A percentile compares a stretch with the other conserved stretches of the same genome.
These are phyloP conservation scores for Phyllosticta citribraziliensis DNA, from an alignment of 2,329 filamentous ascomycete species.

Conservation along the genomic window DNA sequence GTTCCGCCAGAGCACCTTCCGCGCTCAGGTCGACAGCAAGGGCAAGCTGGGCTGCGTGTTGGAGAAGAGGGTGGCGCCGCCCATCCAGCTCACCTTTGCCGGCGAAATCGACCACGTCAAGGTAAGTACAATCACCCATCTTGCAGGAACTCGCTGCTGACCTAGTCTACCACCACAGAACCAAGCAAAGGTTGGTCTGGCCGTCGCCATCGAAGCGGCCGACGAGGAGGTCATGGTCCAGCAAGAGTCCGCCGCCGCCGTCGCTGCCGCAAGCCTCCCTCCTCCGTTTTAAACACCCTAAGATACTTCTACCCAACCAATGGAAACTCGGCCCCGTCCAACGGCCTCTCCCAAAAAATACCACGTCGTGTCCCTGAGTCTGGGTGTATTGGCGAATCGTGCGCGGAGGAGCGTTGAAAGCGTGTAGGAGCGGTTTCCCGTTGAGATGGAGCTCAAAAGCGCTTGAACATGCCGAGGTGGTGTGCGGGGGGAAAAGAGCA, in stretches of 20 bases:
- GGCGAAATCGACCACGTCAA: slow-evolving; percentile 94
- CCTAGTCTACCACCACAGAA: slow-evolving; percentile 47
- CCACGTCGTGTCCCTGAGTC: slow-evolving; percentile 3
- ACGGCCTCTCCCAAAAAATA: slow-evolving; percentile 14
- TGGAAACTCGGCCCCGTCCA: slow-evolving; percentile 10
- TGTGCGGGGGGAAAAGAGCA: background rate
- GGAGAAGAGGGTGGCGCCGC: slow-evolving; percentile 90
- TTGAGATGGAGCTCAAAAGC: background rate
- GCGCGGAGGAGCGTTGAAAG: slow-evolving; percentile 13
- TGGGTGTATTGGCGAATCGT: slow-evolving; percentile 31
- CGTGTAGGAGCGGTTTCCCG: too few relatives aligned
- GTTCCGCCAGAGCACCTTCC: slow-evolving; percentile 90
- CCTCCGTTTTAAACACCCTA: slow-evolving; percentile 30
- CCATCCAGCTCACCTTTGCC: slow-evolving; percentile 88
- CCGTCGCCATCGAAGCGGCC: slow-evolving; percentile 55
- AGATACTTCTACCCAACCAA: background rate
- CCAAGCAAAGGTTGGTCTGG: slow-evolving; percentile 88
- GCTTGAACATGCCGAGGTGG: background rate
- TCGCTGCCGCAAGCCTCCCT: slow-evolving; percentile 20
- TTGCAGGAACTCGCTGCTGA: background rate
- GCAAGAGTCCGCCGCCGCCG: slow-evolving; percentile 25
- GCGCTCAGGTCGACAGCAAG: slow-evolving; percentile 89
- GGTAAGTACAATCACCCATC: slow-evolving; percentile 47
- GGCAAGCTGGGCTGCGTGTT: slow-evolving; percentile 87
- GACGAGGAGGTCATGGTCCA: slow-evolving; percentile 33